These are phyloP conservation scores for Phanerodontia chrysosporium DNA, from an alignment of 768 basidiomycete species.

Conservation along the genomic window DNA sequence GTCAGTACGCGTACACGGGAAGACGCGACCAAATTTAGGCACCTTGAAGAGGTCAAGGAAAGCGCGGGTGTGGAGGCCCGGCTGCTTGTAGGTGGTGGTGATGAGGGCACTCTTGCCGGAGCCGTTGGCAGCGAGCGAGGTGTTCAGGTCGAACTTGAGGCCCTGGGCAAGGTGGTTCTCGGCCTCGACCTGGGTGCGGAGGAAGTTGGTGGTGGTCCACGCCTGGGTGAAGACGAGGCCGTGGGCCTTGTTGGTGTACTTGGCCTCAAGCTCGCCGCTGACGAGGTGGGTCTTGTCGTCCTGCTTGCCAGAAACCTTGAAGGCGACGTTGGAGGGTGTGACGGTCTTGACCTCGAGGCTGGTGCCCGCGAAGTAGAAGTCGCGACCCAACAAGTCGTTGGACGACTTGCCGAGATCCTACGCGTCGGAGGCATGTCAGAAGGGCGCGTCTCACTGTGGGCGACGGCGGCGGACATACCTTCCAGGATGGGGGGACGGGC, in stretches of 20 bases:
- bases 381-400: conserved; percentile 89
- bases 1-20: background rate
- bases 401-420: conserved; percentile 97
- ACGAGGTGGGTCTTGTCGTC: conserved; percentile 74
- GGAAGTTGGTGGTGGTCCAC: conserved; percentile 93
- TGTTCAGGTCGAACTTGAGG: conserved; percentile 89
- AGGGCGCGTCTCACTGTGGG: background rate
- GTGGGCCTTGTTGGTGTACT: conserved; percentile 87
- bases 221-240: conserved; percentile 92
- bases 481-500: conserved; percentile 96
- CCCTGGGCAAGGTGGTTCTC: conserved; percentile 98
- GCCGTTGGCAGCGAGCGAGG: conserved; percentile 83
- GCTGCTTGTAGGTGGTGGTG: conserved; percentile 90
- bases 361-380: conserved; percentile 77
- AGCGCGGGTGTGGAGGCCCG: conserved; percentile 88
- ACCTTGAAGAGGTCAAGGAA: conserved; percentile 94
- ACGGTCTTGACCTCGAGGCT: conserved; percentile 84
- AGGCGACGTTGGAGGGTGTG: conserved; percentile 84
- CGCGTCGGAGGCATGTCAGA: conserved; percentile 6
- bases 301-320: conserved; percentile 87
- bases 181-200: conserved; percentile 89
- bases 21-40: conserved; percentile 2
- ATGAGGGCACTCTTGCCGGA: conserved; percentile 80
- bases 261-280: conserved; percentile 90
- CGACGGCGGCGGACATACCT: conserved; percentile 45